These are phyloP conservation scores for Kwoniella sp. DNA, from an alignment of 768 basidiomycete species.

Conservation along the genomic window DNA sequence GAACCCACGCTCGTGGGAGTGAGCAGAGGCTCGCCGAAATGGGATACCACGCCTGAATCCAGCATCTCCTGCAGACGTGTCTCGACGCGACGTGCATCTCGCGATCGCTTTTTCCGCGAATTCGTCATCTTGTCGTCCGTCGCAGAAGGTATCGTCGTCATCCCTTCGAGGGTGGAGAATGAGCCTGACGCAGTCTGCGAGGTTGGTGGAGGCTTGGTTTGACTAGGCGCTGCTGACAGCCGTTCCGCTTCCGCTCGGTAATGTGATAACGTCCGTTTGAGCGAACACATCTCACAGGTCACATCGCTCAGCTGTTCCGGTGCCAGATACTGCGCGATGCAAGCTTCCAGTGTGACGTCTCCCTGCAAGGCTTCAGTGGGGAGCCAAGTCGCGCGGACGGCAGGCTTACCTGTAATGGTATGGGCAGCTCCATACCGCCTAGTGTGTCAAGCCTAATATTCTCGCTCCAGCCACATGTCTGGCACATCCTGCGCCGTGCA, in stretches of 20 bases:
- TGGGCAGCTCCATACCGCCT: conserved; percentile 45
- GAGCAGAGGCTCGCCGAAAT: conserved; percentile 28
- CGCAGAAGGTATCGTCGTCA: neutral
- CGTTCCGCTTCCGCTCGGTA: conserved; percentile 61
- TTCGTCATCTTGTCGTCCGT: conserved; percentile 58
- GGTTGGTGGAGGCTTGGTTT: neutral
- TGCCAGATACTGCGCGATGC: conserved; percentile 80
- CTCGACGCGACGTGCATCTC: conserved; percentile 67
- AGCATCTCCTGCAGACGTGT: conserved; percentile 61
- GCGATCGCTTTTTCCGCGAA: conserved; percentile 65
- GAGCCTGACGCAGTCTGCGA: conserved; percentile 21
- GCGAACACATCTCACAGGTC: conserved; percentile 84
- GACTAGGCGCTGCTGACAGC: conserved; percentile 54
- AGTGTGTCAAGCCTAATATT: conserved; percentile 73
- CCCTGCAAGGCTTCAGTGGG: no score
- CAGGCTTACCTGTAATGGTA: conserved; percentile 29
- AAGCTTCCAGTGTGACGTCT: conserved; percentile 63
- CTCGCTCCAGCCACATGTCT: conserved; percentile 86
- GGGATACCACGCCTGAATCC: conserved; percentile 65
- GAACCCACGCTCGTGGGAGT: conserved; percentile 4
- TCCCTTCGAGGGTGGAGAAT: conserved; percentile 18
- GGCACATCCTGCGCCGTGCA: conserved; percentile 81
- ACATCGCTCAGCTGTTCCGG: conserved; percentile 86
- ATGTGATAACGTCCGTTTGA: conserved; percentile 67
- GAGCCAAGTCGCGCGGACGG: neutral